Conservation (phyloP, 225 moss, liverwort and hornwort species). For the Marchantia polymorpha region DNA sequence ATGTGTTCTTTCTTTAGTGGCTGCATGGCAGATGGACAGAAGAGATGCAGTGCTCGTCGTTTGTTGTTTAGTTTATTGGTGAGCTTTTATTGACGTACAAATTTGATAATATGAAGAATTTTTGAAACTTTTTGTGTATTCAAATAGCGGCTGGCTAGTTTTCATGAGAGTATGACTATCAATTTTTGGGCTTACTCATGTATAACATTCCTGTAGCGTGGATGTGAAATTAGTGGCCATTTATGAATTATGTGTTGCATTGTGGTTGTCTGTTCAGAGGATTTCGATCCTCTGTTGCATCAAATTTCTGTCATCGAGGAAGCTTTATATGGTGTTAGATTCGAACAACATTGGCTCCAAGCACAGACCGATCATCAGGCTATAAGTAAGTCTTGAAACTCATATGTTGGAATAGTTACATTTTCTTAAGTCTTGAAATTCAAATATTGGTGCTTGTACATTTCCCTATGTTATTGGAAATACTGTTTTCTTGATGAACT, state of each 20-base stretch:
- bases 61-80: neutral
- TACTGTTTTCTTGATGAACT: neutral
- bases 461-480: neutral
- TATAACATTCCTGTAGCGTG: neutral
- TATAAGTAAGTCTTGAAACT: slow-evolving; percentile 38
- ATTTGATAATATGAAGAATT: neutral
- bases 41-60: neutral
- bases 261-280: slow-evolving; percentile 50
- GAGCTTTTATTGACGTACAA: neutral
- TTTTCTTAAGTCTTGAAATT: slow-evolving; percentile 21
- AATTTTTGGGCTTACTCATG: neutral
- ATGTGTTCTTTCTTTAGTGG: too few species aligned
- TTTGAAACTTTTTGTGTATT: neutral
- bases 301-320: slow-evolving; percentile 70
- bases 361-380: slow-evolving; percentile 83
- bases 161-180: too few species aligned
- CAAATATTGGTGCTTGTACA: neutral
- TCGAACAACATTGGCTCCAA: slow-evolving; percentile 88
- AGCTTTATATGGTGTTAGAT: slow-evolving; percentile 74
- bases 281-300: slow-evolving; percentile 70
- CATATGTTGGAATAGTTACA: too few species aligned
- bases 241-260: too few species aligned
- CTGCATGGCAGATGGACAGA: too few species aligned
- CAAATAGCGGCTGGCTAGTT: too few species aligned
- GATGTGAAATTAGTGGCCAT: neutral